Evolutionary conservation across 805 yeast species (phyloP).

Genomic region (Saccharomycopsis oosterbeekiorum): DNA sequence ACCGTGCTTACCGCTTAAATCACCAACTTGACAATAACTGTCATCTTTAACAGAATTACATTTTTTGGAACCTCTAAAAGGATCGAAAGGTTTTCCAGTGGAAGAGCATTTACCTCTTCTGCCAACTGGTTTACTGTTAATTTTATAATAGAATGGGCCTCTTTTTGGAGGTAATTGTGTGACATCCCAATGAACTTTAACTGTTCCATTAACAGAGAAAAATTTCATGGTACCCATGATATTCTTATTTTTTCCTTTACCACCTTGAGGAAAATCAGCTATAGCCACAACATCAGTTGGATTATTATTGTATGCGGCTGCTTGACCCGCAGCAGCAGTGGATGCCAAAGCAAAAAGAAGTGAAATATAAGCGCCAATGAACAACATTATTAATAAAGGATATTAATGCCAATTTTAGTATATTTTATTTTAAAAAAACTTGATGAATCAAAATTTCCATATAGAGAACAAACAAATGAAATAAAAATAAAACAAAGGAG

Average conservation of each 20-base stretch:
- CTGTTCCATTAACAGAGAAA: slow-evolving; percentile 47
- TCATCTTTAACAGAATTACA: slow-evolving; percentile 45
- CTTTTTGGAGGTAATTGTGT: slow-evolving; percentile 58
- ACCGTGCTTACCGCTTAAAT: slow-evolving; percentile 72
- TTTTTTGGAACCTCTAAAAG: slow-evolving; percentile 43
- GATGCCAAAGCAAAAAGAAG: slow-evolving; percentile 5
- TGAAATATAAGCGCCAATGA: not conserved
- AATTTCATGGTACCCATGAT: slow-evolving; percentile 49
- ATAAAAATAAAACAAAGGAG: not conserved
- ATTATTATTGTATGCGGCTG: slow-evolving; percentile 41
- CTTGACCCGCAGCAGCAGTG: slow-evolving; percentile 30
- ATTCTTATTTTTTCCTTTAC: slow-evolving; percentile 25
- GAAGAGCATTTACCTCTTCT: slow-evolving; percentile 41
- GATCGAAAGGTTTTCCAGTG: slow-evolving; percentile 53
- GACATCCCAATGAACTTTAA: slow-evolving; percentile 59
- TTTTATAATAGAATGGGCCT: slow-evolving; percentile 63
- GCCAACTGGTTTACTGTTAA: slow-evolving; percentile 52
- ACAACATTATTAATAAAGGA: not conserved
- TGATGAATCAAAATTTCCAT: not conserved
- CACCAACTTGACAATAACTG: slow-evolving; percentile 60
- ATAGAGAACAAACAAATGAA: not conserved
- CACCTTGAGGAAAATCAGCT: slow-evolving; percentile 48
- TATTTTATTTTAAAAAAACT: not conserved
- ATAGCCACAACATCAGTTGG: slow-evolving; percentile 43
- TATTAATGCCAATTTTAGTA: not conserved